Percentiles rank a stretch among this genome's conserved stretches.
These are phyloP conservation scores for Elongisporangium undulatum DNA, from an alignment of 352 stramenopile species.

Conservation along the genomic window DNA sequence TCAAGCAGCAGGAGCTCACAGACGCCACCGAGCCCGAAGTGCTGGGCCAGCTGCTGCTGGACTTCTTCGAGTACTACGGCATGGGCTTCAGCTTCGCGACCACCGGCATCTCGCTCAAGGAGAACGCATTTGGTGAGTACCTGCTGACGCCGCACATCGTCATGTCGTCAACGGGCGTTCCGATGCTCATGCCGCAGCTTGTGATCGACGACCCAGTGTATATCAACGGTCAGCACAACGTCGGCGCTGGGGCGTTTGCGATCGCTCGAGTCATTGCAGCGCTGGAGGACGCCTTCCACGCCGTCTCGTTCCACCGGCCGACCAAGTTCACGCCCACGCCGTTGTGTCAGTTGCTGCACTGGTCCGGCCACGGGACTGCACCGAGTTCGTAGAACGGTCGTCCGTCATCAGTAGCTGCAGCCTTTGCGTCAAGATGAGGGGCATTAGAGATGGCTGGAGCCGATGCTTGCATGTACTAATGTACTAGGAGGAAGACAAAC, in stretches of 20 bases:
- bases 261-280: conserved; percentile 73
- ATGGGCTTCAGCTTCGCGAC: conserved; percentile 75
- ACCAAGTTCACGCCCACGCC: conserved; percentile 76
- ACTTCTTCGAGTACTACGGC: conserved; percentile 89
- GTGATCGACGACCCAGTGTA: conserved; percentile 84
- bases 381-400: background rate
- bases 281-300: conserved; percentile 82
- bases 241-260: conserved; percentile 65
- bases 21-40: conserved; percentile 21
- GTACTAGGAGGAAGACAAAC: background rate
- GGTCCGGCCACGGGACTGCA: conserved; percentile 43
- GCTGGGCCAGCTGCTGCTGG: conserved; percentile 68
- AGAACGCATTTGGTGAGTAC: conserved; percentile 76
- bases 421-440: background rate
- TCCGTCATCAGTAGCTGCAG: background rate
- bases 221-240: conserved; percentile 73
- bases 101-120: conserved; percentile 79
- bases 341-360: conserved; percentile 77
- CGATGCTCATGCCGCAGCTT: conserved; percentile 62
- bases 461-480: background rate
- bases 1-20: conserved; percentile 46
- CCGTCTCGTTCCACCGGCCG: conserved; percentile 64
- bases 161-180: conserved; percentile 30
- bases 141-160: conserved; percentile 35
- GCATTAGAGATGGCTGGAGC: background rate